Conservation (phyloP, 2,329 filamentous ascomycete species). For the Phyllachora maydis region DNA sequence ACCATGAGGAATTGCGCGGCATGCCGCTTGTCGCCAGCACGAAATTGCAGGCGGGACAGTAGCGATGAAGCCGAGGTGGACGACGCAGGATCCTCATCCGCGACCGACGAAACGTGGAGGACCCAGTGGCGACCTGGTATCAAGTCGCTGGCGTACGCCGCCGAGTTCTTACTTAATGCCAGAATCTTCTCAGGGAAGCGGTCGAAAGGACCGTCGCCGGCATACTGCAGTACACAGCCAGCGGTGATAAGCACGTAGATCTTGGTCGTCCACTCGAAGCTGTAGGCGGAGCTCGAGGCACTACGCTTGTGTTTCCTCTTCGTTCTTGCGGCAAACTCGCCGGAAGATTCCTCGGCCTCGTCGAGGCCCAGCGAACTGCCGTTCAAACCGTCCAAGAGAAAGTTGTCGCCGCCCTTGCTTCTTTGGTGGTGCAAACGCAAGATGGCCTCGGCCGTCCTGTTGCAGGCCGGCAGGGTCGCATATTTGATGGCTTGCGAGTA, state of each 20-base stretch:
- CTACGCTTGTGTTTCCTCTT: constrained; percentile 27
- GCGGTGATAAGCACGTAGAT: constrained; percentile 52
- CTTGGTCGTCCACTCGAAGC: constrained; percentile 50
- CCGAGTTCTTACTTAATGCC: constrained; percentile 51
- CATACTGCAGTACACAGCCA: constrained; percentile 56
- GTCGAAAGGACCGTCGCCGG: constrained; percentile 48
- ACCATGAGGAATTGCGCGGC: constrained; percentile 50
- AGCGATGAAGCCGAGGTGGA: constrained; percentile 35
- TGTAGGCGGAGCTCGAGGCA: constrained; percentile 15
- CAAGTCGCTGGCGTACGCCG: constrained; percentile 60
- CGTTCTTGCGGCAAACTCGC: constrained; percentile 13
- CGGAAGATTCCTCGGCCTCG: constrained; percentile 8
- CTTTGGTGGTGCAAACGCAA: constrained; percentile 40
- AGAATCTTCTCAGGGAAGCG: constrained; percentile 55
- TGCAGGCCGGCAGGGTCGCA: constrained; percentile 45
- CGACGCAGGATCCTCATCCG: constrained; percentile 33
- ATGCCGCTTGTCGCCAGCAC: constrained; percentile 30
- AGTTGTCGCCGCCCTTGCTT: constrained; percentile 24
- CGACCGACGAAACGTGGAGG: constrained; percentile 48
- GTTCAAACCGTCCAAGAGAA: constrained; percentile 12
- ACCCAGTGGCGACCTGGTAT: constrained; percentile 70
- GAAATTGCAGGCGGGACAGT: constrained; percentile 42
- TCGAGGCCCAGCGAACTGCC: constrained; percentile 8
- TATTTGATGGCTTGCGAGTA: constrained; percentile 71
- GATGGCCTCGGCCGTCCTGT: constrained; percentile 47